Evolutionary conservation across 495 filamentous ascomycete genomes (phyloP).

Genomic region (Oleoguttula mirabilis): DNA sequence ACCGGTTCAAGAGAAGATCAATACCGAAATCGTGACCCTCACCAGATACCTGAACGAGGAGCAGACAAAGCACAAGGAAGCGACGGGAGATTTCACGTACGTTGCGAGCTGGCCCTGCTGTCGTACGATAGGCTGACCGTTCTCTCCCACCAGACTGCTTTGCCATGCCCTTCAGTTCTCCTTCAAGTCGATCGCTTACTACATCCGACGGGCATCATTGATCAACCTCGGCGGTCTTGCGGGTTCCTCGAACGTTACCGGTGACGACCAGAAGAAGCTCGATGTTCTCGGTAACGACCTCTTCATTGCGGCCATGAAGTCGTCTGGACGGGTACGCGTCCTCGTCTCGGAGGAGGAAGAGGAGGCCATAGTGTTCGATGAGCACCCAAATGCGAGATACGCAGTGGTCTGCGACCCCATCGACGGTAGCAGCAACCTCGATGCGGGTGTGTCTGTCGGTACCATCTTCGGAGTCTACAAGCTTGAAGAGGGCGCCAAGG

Average conservation of each 20-base stretch:
- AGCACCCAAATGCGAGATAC: slow-evolving; percentile 70
- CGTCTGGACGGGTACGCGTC: slow-evolving; percentile 75
- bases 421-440: slow-evolving; percentile 92
- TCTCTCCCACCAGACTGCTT: slow-evolving; percentile 79
- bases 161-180: slow-evolving; percentile 98
- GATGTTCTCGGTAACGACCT: slow-evolving; percentile 98
- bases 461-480: slow-evolving; percentile 96
- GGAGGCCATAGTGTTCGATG: slow-evolving; percentile 73
- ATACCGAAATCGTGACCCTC: slow-evolving; percentile 90
- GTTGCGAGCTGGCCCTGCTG: slow-evolving; percentile 23
- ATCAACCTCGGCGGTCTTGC: slow-evolving; percentile 84
- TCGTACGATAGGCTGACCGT: no score
- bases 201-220: slow-evolving; percentile 92
- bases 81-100: slow-evolving; percentile 96
- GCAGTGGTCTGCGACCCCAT: slow-evolving; percentile 96
- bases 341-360: slow-evolving; percentile 97
- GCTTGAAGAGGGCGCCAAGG: slow-evolving; percentile 57
- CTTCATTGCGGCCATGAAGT: slow-evolving; percentile 87
- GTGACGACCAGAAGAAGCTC: slow-evolving; percentile 98
- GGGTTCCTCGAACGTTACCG: slow-evolving; percentile 86
- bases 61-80: slow-evolving; percentile 82
- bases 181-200: slow-evolving; percentile 99
- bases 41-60: slow-evolving; percentile 93
- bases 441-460: slow-evolving; percentile 94
- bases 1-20: slow-evolving; percentile 60